These are phyloP conservation scores for Lentinula novae-zelandiae DNA, from an alignment of 1,284 basidiomycete species.

Conservation along the genomic window DNA sequence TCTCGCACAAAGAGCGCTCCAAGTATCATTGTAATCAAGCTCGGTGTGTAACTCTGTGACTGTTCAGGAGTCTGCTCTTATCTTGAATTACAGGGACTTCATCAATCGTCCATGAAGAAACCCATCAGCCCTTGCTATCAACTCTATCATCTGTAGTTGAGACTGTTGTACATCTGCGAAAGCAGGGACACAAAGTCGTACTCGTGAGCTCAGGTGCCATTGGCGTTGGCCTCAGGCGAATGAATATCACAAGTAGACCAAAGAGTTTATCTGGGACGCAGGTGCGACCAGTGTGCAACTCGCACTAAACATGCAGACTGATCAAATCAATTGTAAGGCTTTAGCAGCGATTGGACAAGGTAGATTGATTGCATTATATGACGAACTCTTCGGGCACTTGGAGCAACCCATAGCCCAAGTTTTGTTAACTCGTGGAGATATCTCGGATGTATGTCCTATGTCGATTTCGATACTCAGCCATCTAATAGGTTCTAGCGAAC, in stretches of 20 bases:
- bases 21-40: conserved; percentile 77
- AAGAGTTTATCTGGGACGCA: conserved; percentile 90
- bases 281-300: conserved; percentile 33
- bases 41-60: conserved; percentile 44
- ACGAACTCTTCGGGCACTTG: conserved; percentile 91
- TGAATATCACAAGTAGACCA: conserved; percentile 79
- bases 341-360: conserved; percentile 97
- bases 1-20: background rate
- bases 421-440: conserved; percentile 90
- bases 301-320: conserved; percentile 13
- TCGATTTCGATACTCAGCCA: conserved; percentile 14
- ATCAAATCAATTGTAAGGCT: conserved; percentile 48
- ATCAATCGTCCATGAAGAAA: conserved; percentile 89
- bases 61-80: background rate
- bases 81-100: conserved; percentile 67
- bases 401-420: conserved; percentile 97
- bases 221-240: conserved; percentile 89
- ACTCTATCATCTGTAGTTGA: conserved; percentile 92
- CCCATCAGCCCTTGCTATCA: conserved; percentile 86
- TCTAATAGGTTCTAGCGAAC: conserved; percentile 60
- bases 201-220: conserved; percentile 97
- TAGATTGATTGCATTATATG: conserved; percentile 93
- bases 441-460: conserved; percentile 80
- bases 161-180: conserved; percentile 78
- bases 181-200: conserved; percentile 88